A percentile compares a stretch with the other conserved stretches of the same genome.
phyloP scores from a whole-genome alignment of 768 basidiomycete genomes.

The Mycena polygramma region DNA sequence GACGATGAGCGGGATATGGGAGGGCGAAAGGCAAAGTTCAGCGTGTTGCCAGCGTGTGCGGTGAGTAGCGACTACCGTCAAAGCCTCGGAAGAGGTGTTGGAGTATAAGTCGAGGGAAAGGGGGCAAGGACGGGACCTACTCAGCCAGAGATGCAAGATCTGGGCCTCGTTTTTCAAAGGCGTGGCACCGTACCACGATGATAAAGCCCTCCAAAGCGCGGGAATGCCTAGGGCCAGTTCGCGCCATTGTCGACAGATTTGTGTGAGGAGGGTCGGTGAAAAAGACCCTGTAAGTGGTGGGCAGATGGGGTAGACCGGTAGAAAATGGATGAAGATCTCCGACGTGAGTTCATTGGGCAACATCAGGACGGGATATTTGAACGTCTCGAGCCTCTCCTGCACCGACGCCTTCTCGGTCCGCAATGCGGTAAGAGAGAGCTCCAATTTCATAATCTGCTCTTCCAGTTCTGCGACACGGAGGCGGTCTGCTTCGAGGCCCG shows the following conservation, averaged over 20 bases:
- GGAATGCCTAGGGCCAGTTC: neutral
- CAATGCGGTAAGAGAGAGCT: neutral
- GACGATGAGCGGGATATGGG: neutral
- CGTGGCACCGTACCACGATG: no score
- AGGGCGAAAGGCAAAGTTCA: neutral
- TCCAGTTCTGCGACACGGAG: neutral
- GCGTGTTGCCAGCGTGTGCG: neutral
- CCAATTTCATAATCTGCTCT: neutral
- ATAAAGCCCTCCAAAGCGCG: neutral
- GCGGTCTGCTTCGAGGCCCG: neutral
- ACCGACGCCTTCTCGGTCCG: neutral
- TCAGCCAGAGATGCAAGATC: neutral
- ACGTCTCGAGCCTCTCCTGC: neutral
- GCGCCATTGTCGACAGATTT: neutral
- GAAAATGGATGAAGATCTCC: neutral
- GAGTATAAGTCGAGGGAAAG: neutral
- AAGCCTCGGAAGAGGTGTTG: neutral
- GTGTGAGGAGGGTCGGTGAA: neutral
- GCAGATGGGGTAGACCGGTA: neutral
- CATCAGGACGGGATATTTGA: constrained; percentile 7
- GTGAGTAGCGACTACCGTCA: neutral
- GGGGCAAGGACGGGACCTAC: neutral
- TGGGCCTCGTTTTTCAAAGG: neutral
- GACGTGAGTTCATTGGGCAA: neutral
- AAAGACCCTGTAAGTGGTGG: neutral